Base-by-base conservation (phyloP, 805 yeast genomes). In the Cyberlindnera mississippiensis region DNA sequence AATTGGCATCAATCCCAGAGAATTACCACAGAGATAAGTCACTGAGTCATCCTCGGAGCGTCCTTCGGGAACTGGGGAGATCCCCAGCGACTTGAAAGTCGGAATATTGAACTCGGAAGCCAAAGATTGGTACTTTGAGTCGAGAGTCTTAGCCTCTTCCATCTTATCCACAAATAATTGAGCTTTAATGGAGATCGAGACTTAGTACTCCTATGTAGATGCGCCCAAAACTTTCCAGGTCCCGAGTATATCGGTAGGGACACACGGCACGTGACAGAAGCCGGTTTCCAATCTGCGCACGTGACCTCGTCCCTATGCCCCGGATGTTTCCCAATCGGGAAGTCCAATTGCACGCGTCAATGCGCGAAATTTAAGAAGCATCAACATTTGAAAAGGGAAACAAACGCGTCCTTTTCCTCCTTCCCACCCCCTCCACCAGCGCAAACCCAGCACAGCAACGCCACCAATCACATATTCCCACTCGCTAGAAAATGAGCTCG, bases 1-100 rank as follows among this genome's bases (percentile, higher is more conserved):
- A 38, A 63, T 67, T 0, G 98, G 97, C 90, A 88, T 85, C 45
- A 90, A 65, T 0, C 98, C 98, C 6, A 90, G 75, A n/a, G 96
- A 87, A 66, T 90, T 91, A 3, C 98, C 98, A 63, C 96, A 88
- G 35, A 90, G 68, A 58, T 90, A 91, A 17, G 73, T 68, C 11
- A 75, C 67, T 8, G 51, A 46, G 20, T 53, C 50, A 35, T 34
- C 19, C 2, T 37, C 37, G 7, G 42, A 14, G 19, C 29, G 7
- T 10, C 27, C 40, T 7, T 16, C 32, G 6, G 44, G 36, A 5
- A 35, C 19, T 17, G 43, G 31, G n/a, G n/a, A n/a, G 7, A 46
- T 53, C 0, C 85, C 90, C 50, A 85, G 62, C 0, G 87, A 72
- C 38, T 62, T 56, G 48, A 79, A 72, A 0, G 93, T 84, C 7